Evolutionary conservation across 306 rosid genomes (phyloP), one percentile per base, ranked within the genome.

Genomic region (Benincasa hispida): DNA sequence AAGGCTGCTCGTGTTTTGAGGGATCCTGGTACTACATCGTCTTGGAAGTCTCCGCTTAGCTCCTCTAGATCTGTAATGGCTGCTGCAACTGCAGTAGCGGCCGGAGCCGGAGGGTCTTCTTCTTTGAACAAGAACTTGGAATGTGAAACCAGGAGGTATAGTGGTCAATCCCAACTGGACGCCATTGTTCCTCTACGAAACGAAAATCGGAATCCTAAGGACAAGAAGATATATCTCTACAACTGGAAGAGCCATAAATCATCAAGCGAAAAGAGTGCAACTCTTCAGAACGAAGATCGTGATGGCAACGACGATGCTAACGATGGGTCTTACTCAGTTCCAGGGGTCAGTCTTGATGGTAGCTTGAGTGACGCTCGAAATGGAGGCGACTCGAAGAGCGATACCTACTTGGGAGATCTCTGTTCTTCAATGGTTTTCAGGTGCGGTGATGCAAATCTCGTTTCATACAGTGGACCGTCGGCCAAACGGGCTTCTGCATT

Each of bases 1-100:
- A 94, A 94, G 75, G 99, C 99, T 35, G 88, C 99, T 47, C 87
- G 99, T 14, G 86, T 86, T 10, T 84, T 94, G 27, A 91, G 99
- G 54, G 99, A 94, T 90, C 99, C 99, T 1, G 99, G 95, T 8
- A 94, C 99, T 0, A 92, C 96, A 1, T 89, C 96, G 27, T 94
- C 99, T 0, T 92, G 96, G 97, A 88, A 87, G 81, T 90, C 96
- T 10, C 98, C 98, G 10, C 85, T 90, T 21, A 78, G 76, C 27
- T 88, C 97, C 22, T 84, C 96, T 59, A 88, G 95, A 88, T 90
- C 97, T 75, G 84, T 85, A 2, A 77, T 84, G 19, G 57, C 75
- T 6, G 79, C 80, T 55, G 11, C 83, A 18, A 27, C 73, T 48
- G 57, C 74, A 4, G 69, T 66, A 1, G 80, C 81, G 2, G 9